Evolutionary conservation across 192 early-diverging fungal species (phyloP).

Genomic region (Backusella sp.): DNA sequence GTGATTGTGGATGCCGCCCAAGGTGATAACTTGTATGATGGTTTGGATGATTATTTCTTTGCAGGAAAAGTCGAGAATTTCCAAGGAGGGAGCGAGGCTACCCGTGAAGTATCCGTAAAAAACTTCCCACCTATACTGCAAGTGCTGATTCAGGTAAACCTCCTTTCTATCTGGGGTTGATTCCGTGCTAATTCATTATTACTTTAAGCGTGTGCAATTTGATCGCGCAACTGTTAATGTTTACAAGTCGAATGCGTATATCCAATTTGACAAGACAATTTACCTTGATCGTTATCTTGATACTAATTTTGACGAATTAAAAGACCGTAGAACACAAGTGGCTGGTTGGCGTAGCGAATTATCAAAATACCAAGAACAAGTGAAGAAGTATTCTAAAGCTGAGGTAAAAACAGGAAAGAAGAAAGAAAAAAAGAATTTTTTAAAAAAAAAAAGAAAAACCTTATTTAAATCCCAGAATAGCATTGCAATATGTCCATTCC

Average conservation of each 20-base stretch:
- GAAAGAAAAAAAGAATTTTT: neutral
- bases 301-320: constrained; percentile 28
- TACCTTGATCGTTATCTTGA: constrained; percentile 60
- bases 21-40: constrained; percentile 50
- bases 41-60: constrained; percentile 60
- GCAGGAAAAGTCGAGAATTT: constrained; percentile 35
- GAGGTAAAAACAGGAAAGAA: constrained; percentile 19
- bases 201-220: constrained; percentile 60
- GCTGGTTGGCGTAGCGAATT: constrained; percentile 34
- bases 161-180: neutral
- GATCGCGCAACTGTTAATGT: constrained; percentile 51
- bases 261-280: constrained; percentile 58
- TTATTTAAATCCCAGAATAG: neutral
- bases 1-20: constrained; percentile 48
- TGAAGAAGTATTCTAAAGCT: constrained; percentile 27
- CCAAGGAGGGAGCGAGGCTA: constrained; percentile 30
- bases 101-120: constrained; percentile 46
- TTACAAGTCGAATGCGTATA: constrained; percentile 70
- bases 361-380: constrained; percentile 26
- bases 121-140: constrained; percentile 68
- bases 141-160: constrained; percentile 57
- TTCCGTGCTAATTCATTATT: neutral
- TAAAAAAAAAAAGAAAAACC: neutral
- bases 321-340: constrained; percentile 16
- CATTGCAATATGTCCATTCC: constrained; percentile 23